Evolutionary conservation across 2,329 filamentous ascomycete species (phyloP).

Genomic region (Didymella keratinophila): DNA sequence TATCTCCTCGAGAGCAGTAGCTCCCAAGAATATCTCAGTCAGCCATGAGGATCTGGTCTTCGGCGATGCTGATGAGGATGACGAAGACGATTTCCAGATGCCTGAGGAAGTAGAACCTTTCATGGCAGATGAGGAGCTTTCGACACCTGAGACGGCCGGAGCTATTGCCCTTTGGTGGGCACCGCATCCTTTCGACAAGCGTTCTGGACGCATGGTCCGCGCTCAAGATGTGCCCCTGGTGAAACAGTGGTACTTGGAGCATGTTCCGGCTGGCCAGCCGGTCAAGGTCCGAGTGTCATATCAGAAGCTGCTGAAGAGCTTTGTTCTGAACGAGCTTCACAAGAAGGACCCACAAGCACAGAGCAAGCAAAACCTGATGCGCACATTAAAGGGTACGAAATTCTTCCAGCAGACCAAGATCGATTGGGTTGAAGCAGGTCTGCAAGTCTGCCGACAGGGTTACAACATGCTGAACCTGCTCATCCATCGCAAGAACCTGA

Average conservation of each 20-base stretch:
- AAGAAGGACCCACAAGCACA: conserved; percentile 95
- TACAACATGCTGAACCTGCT: conserved; percentile 99
- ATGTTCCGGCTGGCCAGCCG: conserved; percentile 87
- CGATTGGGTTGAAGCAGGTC: conserved; percentile 97
- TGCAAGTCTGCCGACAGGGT: conserved; percentile 96
- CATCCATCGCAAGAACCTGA: conserved; percentile 98
- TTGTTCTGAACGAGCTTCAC: conserved; percentile 94
- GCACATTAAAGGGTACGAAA: conserved; percentile 92
- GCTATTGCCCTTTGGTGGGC: conserved; percentile 98
- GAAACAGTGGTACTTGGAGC: conserved; percentile 98
- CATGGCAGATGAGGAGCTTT: conserved; percentile 85
- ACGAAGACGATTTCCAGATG: conserved; percentile 82
- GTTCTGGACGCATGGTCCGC: conserved; percentile 94
- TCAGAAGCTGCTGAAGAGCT: conserved; percentile 96
- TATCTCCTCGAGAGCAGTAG: conserved; percentile 92
- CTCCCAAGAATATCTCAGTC: conserved; percentile 89
- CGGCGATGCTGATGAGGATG: conserved; percentile 81
- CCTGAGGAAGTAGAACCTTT: conserved; percentile 85
- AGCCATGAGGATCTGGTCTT: conserved; percentile 96
- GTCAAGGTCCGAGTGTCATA: conserved; percentile 98
- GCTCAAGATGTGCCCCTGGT: conserved; percentile 96
- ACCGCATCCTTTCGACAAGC: conserved; percentile 91
- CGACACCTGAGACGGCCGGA: conserved; percentile 85
- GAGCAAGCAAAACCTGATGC: conserved; percentile 90
- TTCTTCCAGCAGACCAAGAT: conserved; percentile 99